Base-by-base conservation (phyloP, 2,329 filamentous ascomycete genomes). In the Ceratocystis alfenasii region DNA sequence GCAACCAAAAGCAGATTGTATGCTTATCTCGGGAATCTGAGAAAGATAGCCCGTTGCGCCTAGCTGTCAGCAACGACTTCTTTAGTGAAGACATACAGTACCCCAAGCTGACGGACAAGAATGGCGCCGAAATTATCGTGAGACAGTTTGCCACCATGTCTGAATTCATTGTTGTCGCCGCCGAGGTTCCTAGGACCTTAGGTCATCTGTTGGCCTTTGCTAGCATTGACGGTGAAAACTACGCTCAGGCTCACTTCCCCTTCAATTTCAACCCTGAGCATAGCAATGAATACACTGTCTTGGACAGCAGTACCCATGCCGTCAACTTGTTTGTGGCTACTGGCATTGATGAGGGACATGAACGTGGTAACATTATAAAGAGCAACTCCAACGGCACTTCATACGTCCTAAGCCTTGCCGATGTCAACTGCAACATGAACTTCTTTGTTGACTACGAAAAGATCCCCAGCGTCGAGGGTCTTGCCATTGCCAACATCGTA, bases 331-430 rank as follows among this genome's bases (percentile, higher is more conserved):
- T 97, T 72, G 93, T 97, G 60, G 91, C 88, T 0, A 89, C 90
- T 50, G 87, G 88, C 71, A 82, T 81, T 50, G 78, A 78, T 2
- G 74, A 79, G 63, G 87, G 84, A 20, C 83, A 82, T 63, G 83
- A 88, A 68, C 91, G 89, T 71, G 94, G 94, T 46, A 87, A 88
- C 28, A 90, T 99, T 70, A 85, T 99, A 76, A 99, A 97, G 83
- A 96, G 91, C 73, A 99, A 99, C 78, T 96, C 91, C 71, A 97
- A 99, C 73, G 94, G 94, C 65, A 99, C 94, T 0, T 94, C 89
- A 1, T 99, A 96, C 72, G 89, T 96, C 12, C 78, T 95, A 69
- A 95, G 89, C 74, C 80, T 94, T 28, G 79, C 83, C 62, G 84
- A 84, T 22, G 90, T 97, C 72, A 96, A 97, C 75, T 84, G 90